Percentiles rank a stretch among this genome's conserved stretches.
phyloP scores from a whole-genome alignment of 345 rosid genomes.

The Gossypium raimondii region DNA sequence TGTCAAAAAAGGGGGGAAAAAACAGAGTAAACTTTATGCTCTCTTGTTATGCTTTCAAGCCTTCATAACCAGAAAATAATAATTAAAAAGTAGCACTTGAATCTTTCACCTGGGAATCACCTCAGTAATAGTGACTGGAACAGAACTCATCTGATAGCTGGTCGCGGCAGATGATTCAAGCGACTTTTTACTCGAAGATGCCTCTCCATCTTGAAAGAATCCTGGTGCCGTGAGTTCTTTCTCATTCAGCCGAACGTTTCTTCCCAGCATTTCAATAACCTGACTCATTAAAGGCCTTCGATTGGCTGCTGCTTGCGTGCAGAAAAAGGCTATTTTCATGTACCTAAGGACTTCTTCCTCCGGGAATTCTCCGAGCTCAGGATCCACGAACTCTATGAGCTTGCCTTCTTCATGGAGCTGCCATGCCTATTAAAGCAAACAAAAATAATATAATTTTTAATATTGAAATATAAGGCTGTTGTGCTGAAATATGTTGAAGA shows the following conservation, averaged over 20 bases:
- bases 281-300: constrained; percentile 64
- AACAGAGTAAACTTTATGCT: background rate
- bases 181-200: constrained; percentile 15
- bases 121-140: constrained; percentile 49
- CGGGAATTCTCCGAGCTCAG: constrained; percentile 44
- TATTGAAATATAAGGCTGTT: background rate
- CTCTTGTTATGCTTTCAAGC: background rate
- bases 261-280: constrained; percentile 61
- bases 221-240: constrained; percentile 56
- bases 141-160: constrained; percentile 41
- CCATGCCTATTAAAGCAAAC: constrained; percentile 49
- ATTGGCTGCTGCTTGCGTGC: constrained; percentile 50
- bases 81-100: background rate
- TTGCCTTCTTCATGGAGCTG: constrained; percentile 46
- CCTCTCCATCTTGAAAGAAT: constrained; percentile 26
- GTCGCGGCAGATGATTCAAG: constrained; percentile 16
- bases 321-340: constrained; percentile 67
- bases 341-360: constrained; percentile 44
- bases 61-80: background rate
- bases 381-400: constrained; percentile 51
- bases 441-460: background rate
- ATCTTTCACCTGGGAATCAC: constrained; percentile 49
- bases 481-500: background rate
- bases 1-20: background rate
- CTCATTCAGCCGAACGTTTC: constrained; percentile 44